phyloP scores from a whole-genome alignment of 305 asterid genomes.

The Plantago coronopus region DNA sequence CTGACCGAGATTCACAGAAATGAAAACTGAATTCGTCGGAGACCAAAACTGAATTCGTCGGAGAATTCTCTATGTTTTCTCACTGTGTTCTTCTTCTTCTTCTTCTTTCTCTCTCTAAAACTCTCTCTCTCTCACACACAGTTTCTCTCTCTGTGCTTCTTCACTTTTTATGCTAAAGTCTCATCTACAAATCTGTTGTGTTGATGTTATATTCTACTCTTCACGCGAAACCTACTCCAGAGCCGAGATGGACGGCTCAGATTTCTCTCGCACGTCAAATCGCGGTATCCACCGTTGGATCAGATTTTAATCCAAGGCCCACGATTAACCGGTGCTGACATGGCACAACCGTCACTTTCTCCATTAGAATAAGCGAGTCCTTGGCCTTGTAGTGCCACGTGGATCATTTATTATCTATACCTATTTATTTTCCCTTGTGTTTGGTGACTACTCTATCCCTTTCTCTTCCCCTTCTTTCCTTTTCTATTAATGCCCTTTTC shows the following conservation, averaged over 20 bases:
- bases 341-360: constrained; percentile 67
- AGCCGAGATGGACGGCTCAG: constrained; percentile 47
- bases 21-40: constrained; percentile 28
- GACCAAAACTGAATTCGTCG: constrained; percentile 29
- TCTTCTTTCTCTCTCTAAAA: neutral
- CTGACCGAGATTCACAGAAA: constrained; percentile 31
- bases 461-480: neutral
- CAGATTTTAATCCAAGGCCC: constrained; percentile 34
- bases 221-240: constrained; percentile 57
- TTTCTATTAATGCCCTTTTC: too few species aligned
- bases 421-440: neutral
- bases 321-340: constrained; percentile 38
- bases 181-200: constrained; percentile 33
- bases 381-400: constrained; percentile 40
- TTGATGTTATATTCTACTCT: constrained; percentile 30
- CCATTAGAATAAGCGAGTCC: constrained; percentile 30
- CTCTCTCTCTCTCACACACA: constrained; percentile 1
- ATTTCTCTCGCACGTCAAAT: constrained; percentile 34
- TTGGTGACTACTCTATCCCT: neutral
- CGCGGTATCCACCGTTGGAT: constrained; percentile 35
- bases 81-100: neutral
- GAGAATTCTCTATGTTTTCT: constrained; percentile 11
- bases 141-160: constrained; percentile 16
- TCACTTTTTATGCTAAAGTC: constrained; percentile 29
- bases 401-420: constrained; percentile 29